phyloP scores from a whole-genome alignment of 495 filamentous ascomycete genomes.

The Aspergillus diversus region DNA sequence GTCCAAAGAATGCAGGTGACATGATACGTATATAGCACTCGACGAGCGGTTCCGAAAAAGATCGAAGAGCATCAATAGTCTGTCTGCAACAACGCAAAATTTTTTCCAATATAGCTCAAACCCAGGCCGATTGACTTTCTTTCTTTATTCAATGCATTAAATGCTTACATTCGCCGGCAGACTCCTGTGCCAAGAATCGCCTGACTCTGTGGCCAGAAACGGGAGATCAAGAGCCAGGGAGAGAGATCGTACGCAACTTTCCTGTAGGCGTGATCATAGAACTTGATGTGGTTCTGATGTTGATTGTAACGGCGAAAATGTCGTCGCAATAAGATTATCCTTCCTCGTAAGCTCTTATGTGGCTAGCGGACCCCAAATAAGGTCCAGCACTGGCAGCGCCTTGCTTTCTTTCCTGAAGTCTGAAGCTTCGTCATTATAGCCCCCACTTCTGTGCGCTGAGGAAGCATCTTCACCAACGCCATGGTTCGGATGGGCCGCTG shows the following conservation, averaged over 20 bases:
- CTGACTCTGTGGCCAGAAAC: no score
- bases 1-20: neutral
- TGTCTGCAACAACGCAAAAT: slow-evolving; percentile 7
- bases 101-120: neutral
- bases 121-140: no score
- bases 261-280: neutral
- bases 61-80: slow-evolving; percentile 9
- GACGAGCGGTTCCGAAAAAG: slow-evolving; percentile 1
- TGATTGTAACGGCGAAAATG: neutral
- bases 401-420: neutral
- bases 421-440: neutral
- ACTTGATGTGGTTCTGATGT: neutral
- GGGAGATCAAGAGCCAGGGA: neutral
- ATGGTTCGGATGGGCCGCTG: slow-evolving; percentile 1
- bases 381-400: neutral
- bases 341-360: slow-evolving; percentile 2
- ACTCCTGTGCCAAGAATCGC: no score
- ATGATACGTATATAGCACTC: slow-evolving; percentile 14
- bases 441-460: neutral
- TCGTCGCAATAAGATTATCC: slow-evolving; percentile 3
- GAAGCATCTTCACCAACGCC: neutral
- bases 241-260: neutral
- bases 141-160: no score
- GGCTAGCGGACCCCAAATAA: neutral
- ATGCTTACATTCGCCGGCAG: no score